Evolutionary conservation across 768 basidiomycete species (phyloP).

Genomic region (Leccinellum albellum): DNA sequence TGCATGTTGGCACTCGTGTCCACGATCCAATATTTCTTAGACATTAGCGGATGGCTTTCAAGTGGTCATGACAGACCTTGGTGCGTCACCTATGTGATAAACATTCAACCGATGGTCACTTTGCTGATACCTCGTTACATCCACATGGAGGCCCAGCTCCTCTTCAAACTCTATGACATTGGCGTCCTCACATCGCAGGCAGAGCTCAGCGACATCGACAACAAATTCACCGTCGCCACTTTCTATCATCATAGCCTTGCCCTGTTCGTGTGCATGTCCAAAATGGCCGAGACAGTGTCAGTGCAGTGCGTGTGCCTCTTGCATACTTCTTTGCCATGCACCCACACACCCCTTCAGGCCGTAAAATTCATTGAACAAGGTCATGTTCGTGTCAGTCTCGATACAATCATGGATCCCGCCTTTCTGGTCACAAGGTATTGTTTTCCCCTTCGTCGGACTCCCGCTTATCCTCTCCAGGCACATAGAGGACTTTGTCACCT

Average conservation of each 20-base stretch:
- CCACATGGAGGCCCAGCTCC: slow-evolving; percentile 82
- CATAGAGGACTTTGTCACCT: slow-evolving; percentile 99
- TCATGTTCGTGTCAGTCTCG: slow-evolving; percentile 94
- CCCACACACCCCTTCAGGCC: slow-evolving; percentile 51
- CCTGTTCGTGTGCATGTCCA: slow-evolving; percentile 86
- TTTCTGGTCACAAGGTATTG: slow-evolving; percentile 84
- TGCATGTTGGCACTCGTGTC: no score
- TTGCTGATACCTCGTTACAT: no score
- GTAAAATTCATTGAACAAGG: slow-evolving; percentile 98
- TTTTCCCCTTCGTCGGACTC: neutral
- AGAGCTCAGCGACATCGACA: slow-evolving; percentile 90
- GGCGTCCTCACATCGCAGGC: slow-evolving; percentile 84
- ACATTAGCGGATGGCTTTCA: no score
- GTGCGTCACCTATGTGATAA: no score
- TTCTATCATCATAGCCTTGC: slow-evolving; percentile 90
- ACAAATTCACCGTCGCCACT: slow-evolving; percentile 91
- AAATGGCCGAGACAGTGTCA: slow-evolving; percentile 96
- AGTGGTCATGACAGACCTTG: no score
- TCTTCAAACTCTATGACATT: slow-evolving; percentile 96
- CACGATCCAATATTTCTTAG: no score
- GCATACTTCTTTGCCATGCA: slow-evolving; percentile 4
- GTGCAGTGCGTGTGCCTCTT: slow-evolving; percentile 59
- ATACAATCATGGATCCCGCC: slow-evolving; percentile 94
- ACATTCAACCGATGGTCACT: no score
- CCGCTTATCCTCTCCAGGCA: slow-evolving; percentile 47